A percentile compares a stretch with the other conserved stretches of the same genome.
These are phyloP conservation scores for Leccinum uliginosum DNA, from an alignment of 768 basidiomycete species.

Conservation along the genomic window DNA sequence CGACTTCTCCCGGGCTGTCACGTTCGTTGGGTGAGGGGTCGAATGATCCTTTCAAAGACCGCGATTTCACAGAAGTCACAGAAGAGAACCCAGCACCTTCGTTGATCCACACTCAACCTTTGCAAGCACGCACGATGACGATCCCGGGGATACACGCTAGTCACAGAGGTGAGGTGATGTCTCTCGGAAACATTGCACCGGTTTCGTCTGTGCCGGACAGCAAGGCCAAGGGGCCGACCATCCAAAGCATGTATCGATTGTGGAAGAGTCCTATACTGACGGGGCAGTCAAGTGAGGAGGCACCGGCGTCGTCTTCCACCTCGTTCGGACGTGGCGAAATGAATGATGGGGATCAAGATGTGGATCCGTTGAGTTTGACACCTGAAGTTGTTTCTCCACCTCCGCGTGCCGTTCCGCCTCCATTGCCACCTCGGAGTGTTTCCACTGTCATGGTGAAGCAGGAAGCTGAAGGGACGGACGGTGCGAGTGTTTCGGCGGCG, in stretches of 20 bases:
- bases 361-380: conserved; percentile 27
- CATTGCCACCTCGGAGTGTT: conserved; percentile 40
- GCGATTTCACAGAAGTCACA: conserved; percentile 27
- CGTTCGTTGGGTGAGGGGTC: conserved; percentile 31
- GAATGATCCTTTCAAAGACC: conserved; percentile 28
- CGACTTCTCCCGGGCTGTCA: conserved; percentile 30
- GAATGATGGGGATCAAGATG: conserved; percentile 27
- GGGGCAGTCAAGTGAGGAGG: conserved; percentile 25
- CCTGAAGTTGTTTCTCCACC: conserved; percentile 18
- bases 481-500: conserved; percentile 35
- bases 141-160: conserved; percentile 86
- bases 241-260: conserved; percentile 68
- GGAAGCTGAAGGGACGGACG: conserved; percentile 23
- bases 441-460: conserved; percentile 30
- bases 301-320: conserved; percentile 3
- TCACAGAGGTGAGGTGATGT: conserved; percentile 82
- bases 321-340: conserved; percentile 10
- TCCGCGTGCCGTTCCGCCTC: conserved; percentile 33
- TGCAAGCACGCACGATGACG: conserved; percentile 72
- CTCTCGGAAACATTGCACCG: conserved; percentile 70
- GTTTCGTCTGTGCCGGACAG: conserved; percentile 37
- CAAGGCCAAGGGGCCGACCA: conserved; percentile 45
- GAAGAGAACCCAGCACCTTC: conserved; percentile 32
- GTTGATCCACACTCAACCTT: conserved; percentile 71
- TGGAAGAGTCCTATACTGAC: conserved; percentile 55